Evolutionary conservation across 23 red algal genomes (phyloP).

Genomic region (Rhodosorus marinus): DNA sequence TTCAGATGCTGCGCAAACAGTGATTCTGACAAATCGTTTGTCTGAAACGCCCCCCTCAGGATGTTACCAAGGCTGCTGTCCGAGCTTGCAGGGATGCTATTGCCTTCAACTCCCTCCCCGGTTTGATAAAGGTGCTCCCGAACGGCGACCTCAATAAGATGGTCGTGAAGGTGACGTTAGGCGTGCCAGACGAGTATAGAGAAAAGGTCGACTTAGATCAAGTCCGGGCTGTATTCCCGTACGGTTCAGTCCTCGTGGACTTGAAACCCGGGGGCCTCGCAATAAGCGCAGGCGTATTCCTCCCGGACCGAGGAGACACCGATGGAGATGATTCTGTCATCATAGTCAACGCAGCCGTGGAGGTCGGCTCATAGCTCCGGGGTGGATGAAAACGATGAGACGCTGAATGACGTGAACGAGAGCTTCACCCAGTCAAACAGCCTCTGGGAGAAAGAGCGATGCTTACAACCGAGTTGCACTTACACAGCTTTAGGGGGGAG

Average conservation of each 20-base stretch:
- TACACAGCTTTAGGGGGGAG: no score
- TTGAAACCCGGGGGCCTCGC: constrained; percentile 25
- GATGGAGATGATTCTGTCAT: constrained; percentile 20
- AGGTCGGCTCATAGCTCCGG: no score
- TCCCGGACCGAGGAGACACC: constrained; percentile 35
- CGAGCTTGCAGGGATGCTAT: constrained; percentile 58
- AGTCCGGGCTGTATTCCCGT: constrained; percentile 23
- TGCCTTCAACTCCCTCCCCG: constrained; percentile 41
- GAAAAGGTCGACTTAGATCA: constrained; percentile 8
- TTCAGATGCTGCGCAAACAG: no score
- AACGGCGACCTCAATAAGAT: constrained; percentile 36
- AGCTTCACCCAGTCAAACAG: no score
- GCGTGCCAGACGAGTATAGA: constrained; percentile 18
- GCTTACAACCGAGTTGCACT: no score
- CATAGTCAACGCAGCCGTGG: constrained; percentile 37
- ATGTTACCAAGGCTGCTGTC: no score
- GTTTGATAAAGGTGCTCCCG: constrained; percentile 18
- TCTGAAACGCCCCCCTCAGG: no score
- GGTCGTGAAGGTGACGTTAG: constrained; percentile 21
- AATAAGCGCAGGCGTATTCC: constrained; percentile 16
- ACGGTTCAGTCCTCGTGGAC: constrained; percentile 14
- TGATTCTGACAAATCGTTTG: no score
- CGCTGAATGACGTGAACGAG: no score
- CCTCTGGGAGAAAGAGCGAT: no score
- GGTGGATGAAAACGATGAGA: no score